A percentile compares a stretch with the other conserved stretches of the same genome.
These are phyloP conservation scores for Xanthoceras sorbifolium DNA, from an alignment of 345 rosid genomes.

Conservation along the genomic window DNA sequence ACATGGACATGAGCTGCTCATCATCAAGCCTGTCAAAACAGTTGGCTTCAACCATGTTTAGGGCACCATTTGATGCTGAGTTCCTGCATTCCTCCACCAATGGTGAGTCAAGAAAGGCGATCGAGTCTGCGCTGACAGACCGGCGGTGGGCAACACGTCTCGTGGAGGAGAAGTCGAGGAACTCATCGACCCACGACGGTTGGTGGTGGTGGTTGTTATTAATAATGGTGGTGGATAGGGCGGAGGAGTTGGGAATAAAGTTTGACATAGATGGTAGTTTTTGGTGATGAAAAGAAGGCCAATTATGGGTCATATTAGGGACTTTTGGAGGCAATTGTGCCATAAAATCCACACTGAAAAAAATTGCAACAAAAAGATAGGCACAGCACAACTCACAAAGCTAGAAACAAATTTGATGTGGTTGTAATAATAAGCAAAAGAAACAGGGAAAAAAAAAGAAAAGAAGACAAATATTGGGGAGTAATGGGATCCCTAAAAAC, in stretches of 20 bases:
- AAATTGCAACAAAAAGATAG: neutral
- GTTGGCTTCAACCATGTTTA: conserved; percentile 11
- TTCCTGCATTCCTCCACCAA: conserved; percentile 35
- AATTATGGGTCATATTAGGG: conserved; percentile 53
- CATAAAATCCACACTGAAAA: conserved; percentile 26
- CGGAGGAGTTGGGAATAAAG: conserved; percentile 7
- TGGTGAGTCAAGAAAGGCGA: conserved; percentile 67
- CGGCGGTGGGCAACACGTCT: conserved; percentile 81
- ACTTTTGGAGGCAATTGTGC: conserved; percentile 69
- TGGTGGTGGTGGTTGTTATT: conserved; percentile 24
- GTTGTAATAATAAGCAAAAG: neutral
- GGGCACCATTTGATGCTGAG: neutral
- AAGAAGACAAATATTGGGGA: too few relatives aligned
- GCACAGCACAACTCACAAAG: too few relatives aligned
- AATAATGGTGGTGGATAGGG: conserved; percentile 21
- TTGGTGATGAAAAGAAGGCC: conserved; percentile 58
- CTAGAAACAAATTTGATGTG: neutral
- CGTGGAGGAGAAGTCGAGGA: conserved; percentile 74
- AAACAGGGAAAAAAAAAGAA: neutral
- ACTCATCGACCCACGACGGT: conserved; percentile 77
- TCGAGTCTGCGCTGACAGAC: conserved; percentile 69
- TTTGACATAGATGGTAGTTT: conserved; percentile 36
- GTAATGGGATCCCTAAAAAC: conserved; percentile 16
- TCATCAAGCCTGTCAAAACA: conserved; percentile 57
- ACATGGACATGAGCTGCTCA: conserved; percentile 72